phyloP scores from a whole-genome alignment of 2,329 filamentous ascomycete species.

The Paecilomyces dactylethromorphus region DNA sequence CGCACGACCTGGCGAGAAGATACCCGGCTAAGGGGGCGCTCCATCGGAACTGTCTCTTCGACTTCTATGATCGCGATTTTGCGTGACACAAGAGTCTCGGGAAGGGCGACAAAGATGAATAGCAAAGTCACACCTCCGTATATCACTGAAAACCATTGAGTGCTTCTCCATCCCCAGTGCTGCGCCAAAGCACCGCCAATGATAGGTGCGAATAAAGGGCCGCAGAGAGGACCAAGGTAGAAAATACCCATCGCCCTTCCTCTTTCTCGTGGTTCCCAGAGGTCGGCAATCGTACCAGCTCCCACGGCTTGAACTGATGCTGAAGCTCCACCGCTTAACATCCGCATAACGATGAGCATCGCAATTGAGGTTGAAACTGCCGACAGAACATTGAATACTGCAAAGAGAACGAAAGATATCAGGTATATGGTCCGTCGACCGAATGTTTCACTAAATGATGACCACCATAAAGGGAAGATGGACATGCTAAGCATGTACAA shows the following conservation, averaged over 20 bases:
- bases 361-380: slow-evolving; percentile 63
- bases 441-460: slow-evolving; percentile 64
- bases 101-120: slow-evolving; percentile 37
- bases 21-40: slow-evolving; percentile 42
- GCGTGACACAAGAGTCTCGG: slow-evolving; percentile 32
- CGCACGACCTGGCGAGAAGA: slow-evolving; percentile 59
- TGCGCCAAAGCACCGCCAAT: slow-evolving; percentile 68
- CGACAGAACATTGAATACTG: slow-evolving; percentile 62
- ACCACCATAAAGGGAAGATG: slow-evolving; percentile 84
- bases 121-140: slow-evolving; percentile 51
- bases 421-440: slow-evolving; percentile 76
- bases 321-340: slow-evolving; percentile 67
- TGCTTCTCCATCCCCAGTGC: slow-evolving; percentile 65
- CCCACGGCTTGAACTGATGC: slow-evolving; percentile 78
- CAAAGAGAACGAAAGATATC: slow-evolving; percentile 64
- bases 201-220: slow-evolving; percentile 69
- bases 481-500: slow-evolving; percentile 78
- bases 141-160: slow-evolving; percentile 69
- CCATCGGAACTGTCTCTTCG: slow-evolving; percentile 11
- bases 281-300: slow-evolving; percentile 73
- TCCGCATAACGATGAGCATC: slow-evolving; percentile 72
- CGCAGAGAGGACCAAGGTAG: slow-evolving; percentile 70
- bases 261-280: slow-evolving; percentile 68
- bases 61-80: slow-evolving; percentile 24
- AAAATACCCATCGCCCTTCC: slow-evolving; percentile 78